Conservation (phyloP, 2,329 filamentous ascomycete genomes). For the Plectosphaerella sp. region DNA sequence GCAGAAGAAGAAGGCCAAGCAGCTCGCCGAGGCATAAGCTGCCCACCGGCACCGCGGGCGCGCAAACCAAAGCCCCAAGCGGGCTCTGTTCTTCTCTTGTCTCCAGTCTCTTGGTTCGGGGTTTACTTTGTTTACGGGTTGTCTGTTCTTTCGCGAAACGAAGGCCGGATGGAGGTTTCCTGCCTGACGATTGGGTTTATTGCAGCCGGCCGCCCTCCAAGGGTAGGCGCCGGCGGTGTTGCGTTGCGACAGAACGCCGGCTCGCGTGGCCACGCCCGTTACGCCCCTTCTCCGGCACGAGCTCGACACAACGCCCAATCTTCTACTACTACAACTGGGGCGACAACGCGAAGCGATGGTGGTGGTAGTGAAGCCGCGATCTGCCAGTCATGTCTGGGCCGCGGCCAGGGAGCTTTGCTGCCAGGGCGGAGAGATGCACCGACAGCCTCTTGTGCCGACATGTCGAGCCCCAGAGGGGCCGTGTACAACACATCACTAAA, state of each 20-base stretch:
- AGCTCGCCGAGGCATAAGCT: constrained; percentile 16
- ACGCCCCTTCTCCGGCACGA: no score
- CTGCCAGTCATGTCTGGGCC: not conserved
- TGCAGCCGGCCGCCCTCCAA: no score
- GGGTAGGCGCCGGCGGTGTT: no score
- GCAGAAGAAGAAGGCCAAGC: constrained; percentile 85
- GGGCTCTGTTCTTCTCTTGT: constrained; percentile 22
- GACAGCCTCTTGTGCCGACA: not conserved
- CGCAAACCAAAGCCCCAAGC: not conserved
- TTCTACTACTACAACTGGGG: no score
- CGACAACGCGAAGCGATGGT: no score
- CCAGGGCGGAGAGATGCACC: no score
- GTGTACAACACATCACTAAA: constrained; percentile 9
- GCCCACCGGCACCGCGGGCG: not conserved
- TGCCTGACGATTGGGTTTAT: constrained; percentile 15
- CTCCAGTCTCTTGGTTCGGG: constrained; percentile 22
- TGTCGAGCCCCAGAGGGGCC: not conserved
- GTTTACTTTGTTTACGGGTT: not conserved
- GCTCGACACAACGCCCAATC: no score
- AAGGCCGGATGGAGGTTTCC: constrained; percentile 20
- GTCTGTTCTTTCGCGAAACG: not conserved
- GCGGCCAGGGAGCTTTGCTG: not conserved
- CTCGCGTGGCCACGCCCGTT: no score
- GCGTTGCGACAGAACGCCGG: no score
- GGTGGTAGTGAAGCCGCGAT: no score